phyloP scores from a whole-genome alignment of 2,329 filamentous ascomycete species.

The Ceratocystis lukuohia region DNA sequence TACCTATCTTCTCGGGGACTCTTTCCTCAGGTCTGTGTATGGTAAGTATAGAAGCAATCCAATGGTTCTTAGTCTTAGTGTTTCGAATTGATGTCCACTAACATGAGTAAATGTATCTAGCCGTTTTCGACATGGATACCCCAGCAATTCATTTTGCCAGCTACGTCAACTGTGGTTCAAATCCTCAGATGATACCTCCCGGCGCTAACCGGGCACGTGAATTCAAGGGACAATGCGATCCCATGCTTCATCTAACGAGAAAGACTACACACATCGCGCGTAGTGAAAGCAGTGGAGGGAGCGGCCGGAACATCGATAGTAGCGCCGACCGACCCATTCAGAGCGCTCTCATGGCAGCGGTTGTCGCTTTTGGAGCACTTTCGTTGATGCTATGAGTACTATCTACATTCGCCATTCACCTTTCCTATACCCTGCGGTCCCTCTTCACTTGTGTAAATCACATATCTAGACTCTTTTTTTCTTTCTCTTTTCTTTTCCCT shows the following conservation, averaged over 20 bases:
- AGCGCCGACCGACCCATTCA: constrained; percentile 18
- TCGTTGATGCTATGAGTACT: neutral
- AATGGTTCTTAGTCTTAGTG: no score
- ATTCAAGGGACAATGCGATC: constrained; percentile 22
- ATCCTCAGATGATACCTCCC: constrained; percentile 22
- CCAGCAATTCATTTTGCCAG: constrained; percentile 24
- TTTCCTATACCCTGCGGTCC: neutral
- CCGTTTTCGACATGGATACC: constrained; percentile 23
- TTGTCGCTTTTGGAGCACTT: constrained; percentile 17
- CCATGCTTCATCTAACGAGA: neutral
- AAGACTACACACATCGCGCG: neutral
- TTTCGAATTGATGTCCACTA: neutral
- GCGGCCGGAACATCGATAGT: constrained; percentile 17
- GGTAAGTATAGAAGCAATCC: constrained; percentile 19
- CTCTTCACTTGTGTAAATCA: neutral
- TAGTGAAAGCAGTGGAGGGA: constrained; percentile 10
- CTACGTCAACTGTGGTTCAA: constrained; percentile 23
- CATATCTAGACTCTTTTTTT: neutral
- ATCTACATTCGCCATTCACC: neutral
- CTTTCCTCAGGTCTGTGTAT: constrained; percentile 34
- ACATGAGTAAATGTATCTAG: constrained; percentile 9
- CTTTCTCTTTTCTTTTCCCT: neutral
- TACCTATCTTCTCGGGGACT: constrained; percentile 30
- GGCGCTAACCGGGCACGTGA: constrained; percentile 21
- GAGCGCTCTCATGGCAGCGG: constrained; percentile 17